Evolutionary conservation across 2,329 filamentous ascomycete species (phyloP).

Genomic region (Penicillium expansum): DNA sequence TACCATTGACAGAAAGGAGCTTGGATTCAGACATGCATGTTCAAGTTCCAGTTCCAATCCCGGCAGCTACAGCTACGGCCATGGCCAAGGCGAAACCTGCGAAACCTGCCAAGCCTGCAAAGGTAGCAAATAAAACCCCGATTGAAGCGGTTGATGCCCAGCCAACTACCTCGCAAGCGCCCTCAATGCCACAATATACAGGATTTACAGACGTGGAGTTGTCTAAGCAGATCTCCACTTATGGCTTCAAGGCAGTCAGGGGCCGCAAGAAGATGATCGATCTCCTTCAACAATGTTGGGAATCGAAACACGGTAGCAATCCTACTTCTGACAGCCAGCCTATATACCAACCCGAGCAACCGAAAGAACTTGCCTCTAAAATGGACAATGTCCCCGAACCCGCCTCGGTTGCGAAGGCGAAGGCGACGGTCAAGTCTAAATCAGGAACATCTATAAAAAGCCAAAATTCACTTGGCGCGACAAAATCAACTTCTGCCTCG

Average conservation of each 20-base stretch:
- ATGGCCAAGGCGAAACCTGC: neutral
- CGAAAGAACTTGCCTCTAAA: neutral
- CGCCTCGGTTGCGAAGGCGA: conserved; percentile 7
- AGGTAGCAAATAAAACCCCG: neutral
- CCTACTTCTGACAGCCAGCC: conserved; percentile 7
- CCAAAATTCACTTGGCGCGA: neutral
- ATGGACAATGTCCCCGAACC: neutral
- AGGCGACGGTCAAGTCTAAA: conserved; percentile 8
- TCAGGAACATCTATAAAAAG: neutral
- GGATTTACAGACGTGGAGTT: conserved; percentile 63
- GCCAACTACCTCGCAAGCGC: conserved; percentile 1
- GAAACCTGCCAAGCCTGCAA: neutral
- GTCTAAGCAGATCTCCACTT: conserved; percentile 59
- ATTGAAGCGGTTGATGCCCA: neutral
- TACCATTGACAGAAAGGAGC: neutral
- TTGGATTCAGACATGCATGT: neutral
- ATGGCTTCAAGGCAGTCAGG: conserved; percentile 71
- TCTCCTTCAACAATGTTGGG: conserved; percentile 69
- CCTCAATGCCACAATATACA: conserved; percentile 56
- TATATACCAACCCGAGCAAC: neutral
- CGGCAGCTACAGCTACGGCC: neutral
- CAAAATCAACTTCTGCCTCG: neutral
- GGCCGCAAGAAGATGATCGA: conserved; percentile 67
- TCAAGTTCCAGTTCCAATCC: neutral
- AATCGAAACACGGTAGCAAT: conserved; percentile 50